phyloP scores from a whole-genome alignment of 2,329 filamentous ascomycete species.

The Onygena corvina region DNA sequence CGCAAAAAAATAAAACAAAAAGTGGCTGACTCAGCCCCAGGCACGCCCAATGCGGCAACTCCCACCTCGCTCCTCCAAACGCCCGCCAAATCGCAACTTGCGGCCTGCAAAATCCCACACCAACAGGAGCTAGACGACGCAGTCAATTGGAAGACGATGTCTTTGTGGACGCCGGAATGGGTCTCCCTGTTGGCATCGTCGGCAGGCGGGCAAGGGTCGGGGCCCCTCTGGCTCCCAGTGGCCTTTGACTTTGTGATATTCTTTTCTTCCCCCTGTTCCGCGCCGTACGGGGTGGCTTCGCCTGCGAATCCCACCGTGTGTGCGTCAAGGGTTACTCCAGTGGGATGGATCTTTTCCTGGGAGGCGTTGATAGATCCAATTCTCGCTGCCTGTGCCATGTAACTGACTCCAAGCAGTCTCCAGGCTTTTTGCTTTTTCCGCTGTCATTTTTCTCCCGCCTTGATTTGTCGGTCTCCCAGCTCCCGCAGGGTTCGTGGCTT shows the following conservation, averaged over 20 bases:
- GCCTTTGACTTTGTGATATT: neutral
- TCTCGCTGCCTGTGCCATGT: slow-evolving; percentile 5
- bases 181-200: too few relatives aligned
- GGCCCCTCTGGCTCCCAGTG: neutral
- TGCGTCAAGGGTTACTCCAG: slow-evolving; percentile 4
- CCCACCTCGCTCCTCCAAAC: neutral
- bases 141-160: too few relatives aligned
- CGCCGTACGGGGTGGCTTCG: neutral
- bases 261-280: neutral
- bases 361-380: slow-evolving; percentile 7
- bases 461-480: slow-evolving; percentile 5
- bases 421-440: slow-evolving; percentile 5
- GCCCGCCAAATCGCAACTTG: neutral
- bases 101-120: neutral
- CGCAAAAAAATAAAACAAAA: neutral
- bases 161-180: too few relatives aligned
- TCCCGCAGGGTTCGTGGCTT: neutral
- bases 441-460: neutral
- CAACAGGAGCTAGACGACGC: too few relatives aligned
- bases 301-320: neutral
- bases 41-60: slow-evolving; percentile 6
- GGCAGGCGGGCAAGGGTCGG: too few relatives aligned
- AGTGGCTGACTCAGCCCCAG: slow-evolving; percentile 6
- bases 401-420: neutral
- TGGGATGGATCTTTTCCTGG: slow-evolving; percentile 3